These are phyloP conservation scores for Macroventuria anomochaeta DNA, from an alignment of 2,329 filamentous ascomycete genomes.

Conservation along the genomic window DNA sequence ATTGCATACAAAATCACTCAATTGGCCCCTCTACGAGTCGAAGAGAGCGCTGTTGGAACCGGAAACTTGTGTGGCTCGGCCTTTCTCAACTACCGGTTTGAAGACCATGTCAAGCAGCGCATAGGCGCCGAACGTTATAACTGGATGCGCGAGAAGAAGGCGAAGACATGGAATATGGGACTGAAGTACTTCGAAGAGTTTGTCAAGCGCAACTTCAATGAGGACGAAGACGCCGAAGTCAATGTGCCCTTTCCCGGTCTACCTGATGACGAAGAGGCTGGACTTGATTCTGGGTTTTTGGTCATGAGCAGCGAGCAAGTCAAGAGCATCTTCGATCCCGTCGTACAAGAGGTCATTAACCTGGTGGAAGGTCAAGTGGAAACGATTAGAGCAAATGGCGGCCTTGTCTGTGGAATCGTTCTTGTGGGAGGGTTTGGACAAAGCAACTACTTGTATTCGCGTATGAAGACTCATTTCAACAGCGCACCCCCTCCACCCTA, in stretches of 20 bases:
- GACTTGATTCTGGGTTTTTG: constrained; percentile 77
- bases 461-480: constrained; percentile 72
- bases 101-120: constrained; percentile 73
- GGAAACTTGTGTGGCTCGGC: constrained; percentile 79
- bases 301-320: constrained; percentile 73
- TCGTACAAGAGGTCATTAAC: constrained; percentile 63
- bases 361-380: constrained; percentile 55
- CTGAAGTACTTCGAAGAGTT: constrained; percentile 83
- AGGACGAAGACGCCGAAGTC: constrained; percentile 77
- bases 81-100: constrained; percentile 81
- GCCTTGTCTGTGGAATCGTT: constrained; percentile 68
- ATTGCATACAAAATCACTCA: constrained; percentile 84
- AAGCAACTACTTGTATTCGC: constrained; percentile 74
- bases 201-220: constrained; percentile 83
- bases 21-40: constrained; percentile 72
- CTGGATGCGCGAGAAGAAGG: constrained; percentile 78
- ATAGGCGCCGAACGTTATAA: constrained; percentile 72
- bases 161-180: constrained; percentile 76
- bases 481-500: constrained; percentile 61
- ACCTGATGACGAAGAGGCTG: constrained; percentile 75
- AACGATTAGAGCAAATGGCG: constrained; percentile 48
- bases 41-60: constrained; percentile 80
- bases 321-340: constrained; percentile 76
- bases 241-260: constrained; percentile 80
- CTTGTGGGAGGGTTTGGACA: constrained; percentile 83